Base-by-base conservation (phyloP, 371 early-diverging fungal genomes). In the Dichotomocladium elegans region DNA sequence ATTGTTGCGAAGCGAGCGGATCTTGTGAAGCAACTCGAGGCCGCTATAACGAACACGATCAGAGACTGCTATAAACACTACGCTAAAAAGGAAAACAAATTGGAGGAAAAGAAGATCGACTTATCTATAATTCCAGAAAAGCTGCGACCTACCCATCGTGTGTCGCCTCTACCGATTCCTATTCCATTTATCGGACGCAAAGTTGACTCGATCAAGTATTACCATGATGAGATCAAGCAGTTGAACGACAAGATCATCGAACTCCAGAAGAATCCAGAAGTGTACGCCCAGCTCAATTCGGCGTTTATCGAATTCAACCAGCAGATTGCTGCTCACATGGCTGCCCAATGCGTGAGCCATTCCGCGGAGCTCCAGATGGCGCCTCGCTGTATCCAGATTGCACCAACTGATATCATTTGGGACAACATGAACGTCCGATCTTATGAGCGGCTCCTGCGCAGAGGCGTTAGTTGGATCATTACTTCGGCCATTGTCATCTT, bases 401-500 rank as follows among this genome's bases (percentile, higher is more conserved):
- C 84, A 17, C 85, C 89, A 0, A 75, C 81, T 19, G 93, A 94
- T 65, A 74, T 94, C 27, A 83, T 90, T 53, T 94, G 93, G 93
- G 79, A 82, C 17, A 90, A 92, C 62, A 74, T 90, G 63, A 86
- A 83, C 48, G 70, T 88, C 15, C 64, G 61, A 21, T 78, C 79
- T 12, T 68, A 69, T 29, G 71, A 74, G 34, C 77, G 87, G 27
- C 71, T 86, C 34, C 63, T 73, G 19, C 83, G 90, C 41, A 61
- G 70, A 4, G 54, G 80, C 47, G 48, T 83, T 35, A 82, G 83
- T 51, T 48, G 65, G 8, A 14, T 55, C 8, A 35, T 67, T 47
- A 60, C 85, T 4, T 51, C 81, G 2, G 83, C 68, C 9, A 70
- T 89, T 31, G 67, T 85, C 7, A 67, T 92, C 28, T 76, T 83